Evolutionary conservation across 441 rosid species (phyloP), one percentile per base, ranked within the genome.

Genomic region (Capsella rubella): DNA sequence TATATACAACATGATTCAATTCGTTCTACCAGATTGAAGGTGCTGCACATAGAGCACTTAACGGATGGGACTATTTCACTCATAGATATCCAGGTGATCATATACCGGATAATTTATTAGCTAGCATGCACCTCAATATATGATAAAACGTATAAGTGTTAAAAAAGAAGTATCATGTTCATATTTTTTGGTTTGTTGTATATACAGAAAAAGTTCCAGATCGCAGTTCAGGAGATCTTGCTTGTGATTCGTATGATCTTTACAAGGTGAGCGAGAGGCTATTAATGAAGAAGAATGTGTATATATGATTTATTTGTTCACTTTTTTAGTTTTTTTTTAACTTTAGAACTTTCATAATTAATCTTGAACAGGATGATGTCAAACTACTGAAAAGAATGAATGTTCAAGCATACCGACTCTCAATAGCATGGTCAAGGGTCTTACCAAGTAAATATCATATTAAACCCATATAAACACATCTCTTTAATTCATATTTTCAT

Each of bases 321-420:
- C 4, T 1, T 8, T 57, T 34, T 18, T 52, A 3, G 10, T n/a
- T 16, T 10, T 18, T 21, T 13, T 25, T 2, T 25, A 25, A 2
- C 28, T 53, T 28, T 28, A 12, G 3, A 57, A 35, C 2, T 4
- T 21, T 35, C 14, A n/a, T 10, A 13, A 2, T 34, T 72, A 32
- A 15, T 14, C 42, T 21, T 13, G 8, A 1, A 56, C 55, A 64
- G 77, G 71, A 55, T 6, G 77, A 73, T 54, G 77, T 73, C 27
- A 4, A 57, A 64, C 2, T 73, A 4, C 59, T 65, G 34, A 65
- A 65, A 66, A 57, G 5, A 14, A 1, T 73, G 59, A 73, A 65
- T n/a, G 77, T 28, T 10, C 57, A 73, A 65, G 72, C 77, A 31
- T 73, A 73, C 58, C 42, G 77, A 73, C 51, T 73, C 77, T 73